phyloP scores from a whole-genome alignment of 768 basidiomycete species.

The Russula dissimulans region DNA sequence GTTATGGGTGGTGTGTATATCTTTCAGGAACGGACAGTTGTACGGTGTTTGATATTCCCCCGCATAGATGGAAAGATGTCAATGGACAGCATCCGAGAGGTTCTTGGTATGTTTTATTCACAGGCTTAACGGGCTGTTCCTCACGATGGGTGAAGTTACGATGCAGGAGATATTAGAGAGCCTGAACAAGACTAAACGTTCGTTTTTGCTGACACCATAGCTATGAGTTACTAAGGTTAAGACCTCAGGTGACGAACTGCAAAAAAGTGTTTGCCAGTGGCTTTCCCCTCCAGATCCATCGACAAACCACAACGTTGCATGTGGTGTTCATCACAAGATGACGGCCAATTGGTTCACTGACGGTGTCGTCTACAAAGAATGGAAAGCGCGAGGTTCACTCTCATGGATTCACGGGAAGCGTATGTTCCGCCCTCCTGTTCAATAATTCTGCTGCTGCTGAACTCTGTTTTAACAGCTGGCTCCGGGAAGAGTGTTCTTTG shows the following conservation, averaged over 20 bases:
- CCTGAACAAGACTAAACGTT: not conserved
- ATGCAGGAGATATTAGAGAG: not conserved
- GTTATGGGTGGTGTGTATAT: not conserved
- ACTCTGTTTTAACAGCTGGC: not conserved
- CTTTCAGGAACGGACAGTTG: not conserved
- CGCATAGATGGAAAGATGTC: slow-evolving; percentile 1
- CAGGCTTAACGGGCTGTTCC: not conserved
- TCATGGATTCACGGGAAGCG: not conserved
- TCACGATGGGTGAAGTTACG: not conserved
- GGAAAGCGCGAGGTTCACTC: not conserved
- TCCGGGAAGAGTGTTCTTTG: slow-evolving; percentile 2
- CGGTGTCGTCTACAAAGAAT: not conserved
- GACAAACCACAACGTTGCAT: not conserved
- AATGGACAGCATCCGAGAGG: not conserved
- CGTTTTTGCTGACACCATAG: not conserved
- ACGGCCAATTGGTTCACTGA: not conserved
- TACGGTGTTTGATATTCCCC: not conserved
- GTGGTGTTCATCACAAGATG: not conserved
- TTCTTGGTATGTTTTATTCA: not conserved
- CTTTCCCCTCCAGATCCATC: slow-evolving; percentile 5
- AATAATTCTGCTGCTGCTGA: not conserved
- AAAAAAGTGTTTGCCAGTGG: not conserved
- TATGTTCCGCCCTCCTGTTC: not conserved
- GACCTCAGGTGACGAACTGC: not conserved
- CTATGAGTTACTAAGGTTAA: not conserved